Evolutionary conservation across 2,329 filamentous ascomycete species (phyloP).

Genomic region (Amauroascus niger): DNA sequence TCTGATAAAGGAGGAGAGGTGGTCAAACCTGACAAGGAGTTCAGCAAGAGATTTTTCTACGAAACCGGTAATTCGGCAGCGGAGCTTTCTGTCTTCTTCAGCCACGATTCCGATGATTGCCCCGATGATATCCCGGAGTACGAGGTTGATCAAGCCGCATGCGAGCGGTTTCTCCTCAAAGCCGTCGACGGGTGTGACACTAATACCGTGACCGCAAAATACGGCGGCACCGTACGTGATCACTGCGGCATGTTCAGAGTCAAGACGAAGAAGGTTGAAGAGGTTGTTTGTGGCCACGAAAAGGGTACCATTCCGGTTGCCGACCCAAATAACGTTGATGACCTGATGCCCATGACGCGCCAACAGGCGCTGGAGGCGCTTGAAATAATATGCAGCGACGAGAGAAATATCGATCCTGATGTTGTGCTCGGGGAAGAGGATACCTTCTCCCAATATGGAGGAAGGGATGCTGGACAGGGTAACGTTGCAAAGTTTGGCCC

Average conservation of each 20-base stretch:
- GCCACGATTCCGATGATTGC: not conserved
- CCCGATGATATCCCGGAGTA: conserved; percentile 1
- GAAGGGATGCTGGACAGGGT: not conserved
- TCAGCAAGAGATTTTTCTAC: not conserved
- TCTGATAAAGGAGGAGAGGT: not conserved
- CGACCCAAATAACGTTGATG: not conserved
- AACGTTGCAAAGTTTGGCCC: not conserved
- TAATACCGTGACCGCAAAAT: not conserved
- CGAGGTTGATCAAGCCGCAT: conserved; percentile 7
- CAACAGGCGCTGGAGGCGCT: conserved; percentile 1
- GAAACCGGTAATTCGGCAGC: conserved; percentile 3
- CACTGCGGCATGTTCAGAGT: conserved; percentile 7
- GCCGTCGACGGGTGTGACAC: conserved; percentile 8
- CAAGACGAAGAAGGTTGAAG: conserved; percentile 6
- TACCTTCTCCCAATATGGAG: not conserved
- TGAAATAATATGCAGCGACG: not conserved
- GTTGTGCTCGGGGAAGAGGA: not conserved
- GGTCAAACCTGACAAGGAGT: not conserved
- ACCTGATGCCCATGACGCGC: not conserved
- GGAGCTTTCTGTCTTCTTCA: conserved; percentile 1
- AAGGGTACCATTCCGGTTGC: not conserved
- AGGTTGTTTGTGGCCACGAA: not conserved
- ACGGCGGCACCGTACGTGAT: conserved; percentile 1
- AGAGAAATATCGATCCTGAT: not conserved
- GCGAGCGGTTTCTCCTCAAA: conserved; percentile 4